These are phyloP conservation scores for Aspergillus sclerotioniger DNA, from an alignment of 495 filamentous ascomycete genomes.

Conservation along the genomic window DNA sequence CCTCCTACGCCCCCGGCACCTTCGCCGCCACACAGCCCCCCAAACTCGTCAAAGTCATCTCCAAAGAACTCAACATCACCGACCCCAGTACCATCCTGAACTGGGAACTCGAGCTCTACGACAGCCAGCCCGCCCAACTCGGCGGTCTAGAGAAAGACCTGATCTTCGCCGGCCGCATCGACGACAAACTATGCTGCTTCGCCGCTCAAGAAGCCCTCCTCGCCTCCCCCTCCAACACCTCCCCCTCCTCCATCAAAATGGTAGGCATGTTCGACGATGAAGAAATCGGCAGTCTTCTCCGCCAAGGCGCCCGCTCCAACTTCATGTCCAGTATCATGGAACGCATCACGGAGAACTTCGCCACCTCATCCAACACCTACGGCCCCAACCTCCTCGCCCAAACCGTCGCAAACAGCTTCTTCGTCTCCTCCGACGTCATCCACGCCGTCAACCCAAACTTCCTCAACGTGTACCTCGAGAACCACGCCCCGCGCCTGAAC, in stretches of 20 bases:
- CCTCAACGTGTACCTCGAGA: conserved; percentile 71
- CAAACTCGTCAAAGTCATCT: conserved; percentile 80
- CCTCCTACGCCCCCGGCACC: conserved; percentile 44
- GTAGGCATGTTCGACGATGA: conserved; percentile 94
- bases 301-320: conserved; percentile 87
- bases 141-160: conserved; percentile 90
- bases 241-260: conserved; percentile 67
- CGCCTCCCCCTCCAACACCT: conserved; percentile 53
- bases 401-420: conserved; percentile 89
- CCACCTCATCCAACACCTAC: conserved; percentile 33
- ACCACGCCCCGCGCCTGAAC: conserved; percentile 87
- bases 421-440: conserved; percentile 89
- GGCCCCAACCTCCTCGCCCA: conserved; percentile 70
- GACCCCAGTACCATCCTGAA: conserved; percentile 74
- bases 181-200: conserved; percentile 96
- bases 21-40: conserved; percentile 81
- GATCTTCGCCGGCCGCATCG: conserved; percentile 91
- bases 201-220: conserved; percentile 85
- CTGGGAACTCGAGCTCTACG: conserved; percentile 98
- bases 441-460: conserved; percentile 97
- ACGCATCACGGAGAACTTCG: conserved; percentile 72
- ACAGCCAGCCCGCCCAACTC: conserved; percentile 79
- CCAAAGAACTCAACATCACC: conserved; percentile 64
- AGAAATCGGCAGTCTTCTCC: conserved; percentile 86
- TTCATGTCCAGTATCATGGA: conserved; percentile 78